phyloP scores from a whole-genome alignment of 805 yeast species.

The Suhomyces tanzawaensis region DNA sequence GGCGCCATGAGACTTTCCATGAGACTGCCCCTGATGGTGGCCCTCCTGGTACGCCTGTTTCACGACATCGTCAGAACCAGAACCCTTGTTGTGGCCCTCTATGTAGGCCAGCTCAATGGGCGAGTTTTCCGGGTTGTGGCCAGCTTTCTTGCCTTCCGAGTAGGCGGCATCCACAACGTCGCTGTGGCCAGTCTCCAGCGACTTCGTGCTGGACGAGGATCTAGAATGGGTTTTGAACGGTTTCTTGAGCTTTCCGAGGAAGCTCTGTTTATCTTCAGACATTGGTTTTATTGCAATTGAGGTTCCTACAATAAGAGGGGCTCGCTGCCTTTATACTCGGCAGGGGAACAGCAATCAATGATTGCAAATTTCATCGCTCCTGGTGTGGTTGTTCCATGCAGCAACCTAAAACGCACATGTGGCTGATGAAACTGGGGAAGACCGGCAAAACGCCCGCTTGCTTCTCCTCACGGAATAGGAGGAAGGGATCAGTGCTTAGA shows the following conservation, averaged over 20 bases:
- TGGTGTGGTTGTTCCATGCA: conserved; percentile 3
- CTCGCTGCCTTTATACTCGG: background rate
- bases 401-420: conserved; percentile 1
- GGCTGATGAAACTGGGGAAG: conserved; percentile 1
- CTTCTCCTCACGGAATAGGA: too few species aligned
- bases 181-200: background rate
- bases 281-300: conserved; percentile 4
- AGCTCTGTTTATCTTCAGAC: conserved; percentile 19
- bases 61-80: background rate
- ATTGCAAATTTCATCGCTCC: conserved; percentile 4
- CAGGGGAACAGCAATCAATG: conserved; percentile 2
- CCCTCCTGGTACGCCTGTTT: background rate
- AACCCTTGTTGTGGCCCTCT: background rate
- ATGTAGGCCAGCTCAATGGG: too few species aligned
- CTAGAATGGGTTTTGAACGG: conserved; percentile 19
- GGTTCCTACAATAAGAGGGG: background rate
- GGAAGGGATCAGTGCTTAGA: too few species aligned
- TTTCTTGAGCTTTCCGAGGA: conserved; percentile 21
- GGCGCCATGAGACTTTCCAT: background rate
- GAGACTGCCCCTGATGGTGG: background rate
- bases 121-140: background rate
- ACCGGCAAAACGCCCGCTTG: too few species aligned
- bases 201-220: conserved; percentile 5
- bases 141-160: conserved; percentile 16
- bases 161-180: conserved; percentile 17